phyloP scores from a whole-genome alignment of 805 yeast genomes.

The Teunomyces cretensis region DNA sequence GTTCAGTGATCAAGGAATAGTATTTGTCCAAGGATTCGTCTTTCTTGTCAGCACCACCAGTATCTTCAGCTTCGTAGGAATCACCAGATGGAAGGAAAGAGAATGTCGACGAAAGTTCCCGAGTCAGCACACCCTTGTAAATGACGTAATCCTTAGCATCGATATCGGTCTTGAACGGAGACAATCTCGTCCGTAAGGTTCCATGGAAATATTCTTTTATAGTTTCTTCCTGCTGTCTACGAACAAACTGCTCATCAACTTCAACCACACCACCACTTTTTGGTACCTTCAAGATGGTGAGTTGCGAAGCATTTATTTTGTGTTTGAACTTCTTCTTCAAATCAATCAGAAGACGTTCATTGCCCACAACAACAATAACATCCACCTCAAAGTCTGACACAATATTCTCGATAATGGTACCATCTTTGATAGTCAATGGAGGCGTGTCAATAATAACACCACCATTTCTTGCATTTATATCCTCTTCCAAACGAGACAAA shows the following conservation, averaged over 20 bases:
- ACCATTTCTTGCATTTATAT: conserved; percentile 40
- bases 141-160: conserved; percentile 61
- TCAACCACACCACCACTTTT: conserved; percentile 78
- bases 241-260: conserved; percentile 62
- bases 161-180: conserved; percentile 83
- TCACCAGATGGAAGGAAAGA: conserved; percentile 46
- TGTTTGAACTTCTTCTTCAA: conserved; percentile 51
- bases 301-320: conserved; percentile 24
- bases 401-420: conserved; percentile 52
- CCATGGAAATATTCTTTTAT: conserved; percentile 93
- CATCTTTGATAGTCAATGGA: conserved; percentile 51
- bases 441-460: conserved; percentile 81
- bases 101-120: conserved; percentile 35
- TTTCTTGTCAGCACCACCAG: conserved; percentile 19
- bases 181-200: conserved; percentile 56
- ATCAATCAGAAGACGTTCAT: conserved; percentile 67
- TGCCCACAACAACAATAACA: conserved; percentile 68
- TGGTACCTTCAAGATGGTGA: conserved; percentile 60
- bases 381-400: conserved; percentile 61
- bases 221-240: conserved; percentile 71
- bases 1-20: conserved; percentile 38
- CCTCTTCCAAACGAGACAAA: conserved; percentile 50
- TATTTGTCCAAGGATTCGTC: conserved; percentile 34
- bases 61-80: conserved; percentile 35
- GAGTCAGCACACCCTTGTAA: conserved; percentile 54